Conservation (phyloP, 176 grass and related monocot genomes). For the Hsuehochloa calcarea region DNA sequence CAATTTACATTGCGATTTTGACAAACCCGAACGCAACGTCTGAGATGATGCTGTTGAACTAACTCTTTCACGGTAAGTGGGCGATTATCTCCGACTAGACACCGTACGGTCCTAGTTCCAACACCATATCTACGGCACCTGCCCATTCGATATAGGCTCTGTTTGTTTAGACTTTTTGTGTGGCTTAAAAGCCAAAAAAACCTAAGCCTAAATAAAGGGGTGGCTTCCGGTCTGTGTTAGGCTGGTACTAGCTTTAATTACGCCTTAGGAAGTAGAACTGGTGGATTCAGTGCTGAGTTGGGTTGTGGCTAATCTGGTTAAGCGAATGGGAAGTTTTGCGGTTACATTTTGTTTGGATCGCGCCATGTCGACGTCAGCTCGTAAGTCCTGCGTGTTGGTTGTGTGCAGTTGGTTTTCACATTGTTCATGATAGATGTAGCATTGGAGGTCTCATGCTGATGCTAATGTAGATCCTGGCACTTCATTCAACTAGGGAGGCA, state of each 20-base stretch:
- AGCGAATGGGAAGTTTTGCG: background rate
- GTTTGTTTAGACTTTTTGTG: too few relatives aligned
- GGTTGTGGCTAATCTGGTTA: background rate
- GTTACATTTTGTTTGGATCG: background rate
- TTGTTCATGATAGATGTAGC: background rate
- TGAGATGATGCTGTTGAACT: too few relatives aligned
- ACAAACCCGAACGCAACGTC: too few relatives aligned
- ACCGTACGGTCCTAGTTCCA: too few relatives aligned
- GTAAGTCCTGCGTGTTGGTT: background rate
- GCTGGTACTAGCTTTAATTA: background rate
- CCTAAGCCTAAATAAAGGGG: too few relatives aligned
- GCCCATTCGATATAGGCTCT: too few relatives aligned
- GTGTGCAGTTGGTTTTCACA: background rate
- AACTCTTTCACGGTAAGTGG: too few relatives aligned
- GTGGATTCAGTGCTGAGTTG: conserved; percentile 3
- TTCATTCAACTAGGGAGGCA: background rate
- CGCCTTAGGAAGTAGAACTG: background rate
- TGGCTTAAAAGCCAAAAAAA: too few relatives aligned
- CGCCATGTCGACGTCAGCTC: background rate
- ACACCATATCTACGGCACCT: too few relatives aligned
- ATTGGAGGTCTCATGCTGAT: background rate
- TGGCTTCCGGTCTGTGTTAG: too few relatives aligned
- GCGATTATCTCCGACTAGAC: too few relatives aligned
- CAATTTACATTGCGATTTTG: too few relatives aligned
- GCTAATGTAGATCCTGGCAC: background rate